Evolutionary conservation across 2,329 filamentous ascomycete species (phyloP), one percentile per base, ranked within the genome.

Genomic region (Ophiostoma sp.): DNA sequence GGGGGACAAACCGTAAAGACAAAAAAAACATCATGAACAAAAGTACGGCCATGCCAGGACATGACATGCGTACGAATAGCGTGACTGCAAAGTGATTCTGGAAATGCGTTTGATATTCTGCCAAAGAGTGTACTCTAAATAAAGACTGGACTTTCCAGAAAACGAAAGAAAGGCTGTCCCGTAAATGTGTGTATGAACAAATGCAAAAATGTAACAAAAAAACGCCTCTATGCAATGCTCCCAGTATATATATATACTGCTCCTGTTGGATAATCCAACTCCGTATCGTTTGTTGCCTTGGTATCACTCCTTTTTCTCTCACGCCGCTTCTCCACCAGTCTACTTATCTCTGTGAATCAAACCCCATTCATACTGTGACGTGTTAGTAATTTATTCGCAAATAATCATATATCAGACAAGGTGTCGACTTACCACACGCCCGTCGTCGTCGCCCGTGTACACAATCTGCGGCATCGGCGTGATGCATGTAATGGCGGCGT

Each of bases 381-480:
- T 8, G 33, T 48, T 48, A 76, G 77, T 55, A 25, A 28, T 11
- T 33, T 12, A 22, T 15, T 19, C 28, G 11, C 12, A 66, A 12
- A 4, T 9, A 1, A 74, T 22, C 36, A 61, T 12, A 33, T 55
- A 69, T 71, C 74, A 69, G 15, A 33, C 11, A 3, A 59, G 61
- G 48, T 17, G 50, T 7, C 1, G 6, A 89, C 91, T 88, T 80
- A 96, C 93, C 82, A 99, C 95, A 85, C 91, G 88, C 39, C 96
- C 96, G 76, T 94, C 92, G 76, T 98, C 96, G 83, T 98, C 96
- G 2, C 95, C 96, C 0, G 95, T 97, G 82, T 98, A 98, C 11
- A 98, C 90, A 75, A 91, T 88, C 75, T 92, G 91, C 71, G 93
- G 90, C 87, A 95, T 92, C 2, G 95, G 92, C 73, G 93, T 86